Evolutionary conservation across 2,329 filamentous ascomycete genomes (phyloP).

Genomic region (Sporothrix schenckii): DNA sequence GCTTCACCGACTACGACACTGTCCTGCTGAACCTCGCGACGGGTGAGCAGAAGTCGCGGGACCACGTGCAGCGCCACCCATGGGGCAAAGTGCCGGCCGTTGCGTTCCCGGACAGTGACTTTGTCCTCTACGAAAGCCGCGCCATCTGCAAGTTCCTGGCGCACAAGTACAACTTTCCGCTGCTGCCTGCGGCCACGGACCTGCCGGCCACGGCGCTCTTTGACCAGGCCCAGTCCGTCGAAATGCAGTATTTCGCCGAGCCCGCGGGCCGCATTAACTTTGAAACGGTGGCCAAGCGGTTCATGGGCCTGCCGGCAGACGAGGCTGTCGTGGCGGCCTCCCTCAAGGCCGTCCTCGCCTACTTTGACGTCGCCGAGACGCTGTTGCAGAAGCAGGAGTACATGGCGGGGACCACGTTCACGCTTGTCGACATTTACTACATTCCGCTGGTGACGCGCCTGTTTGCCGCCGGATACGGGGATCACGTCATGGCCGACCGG

Average conservation of each 20-base stretch:
- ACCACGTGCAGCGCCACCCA: conserved; percentile 47
- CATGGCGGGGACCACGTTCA: conserved; percentile 51
- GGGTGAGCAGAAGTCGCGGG: conserved; percentile 49
- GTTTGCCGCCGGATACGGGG: conserved; percentile 47
- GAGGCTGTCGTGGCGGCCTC: conserved; percentile 47
- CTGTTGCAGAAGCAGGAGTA: conserved; percentile 47
- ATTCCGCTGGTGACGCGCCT: conserved; percentile 50
- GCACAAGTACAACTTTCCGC: conserved; percentile 50
- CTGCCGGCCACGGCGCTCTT: conserved; percentile 48
- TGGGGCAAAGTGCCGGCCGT: conserved; percentile 50
- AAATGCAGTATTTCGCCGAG: conserved; percentile 50
- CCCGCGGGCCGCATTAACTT: conserved; percentile 49
- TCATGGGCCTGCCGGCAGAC: conserved; percentile 49
- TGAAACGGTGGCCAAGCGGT: conserved; percentile 51
- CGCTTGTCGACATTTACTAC: conserved; percentile 53
- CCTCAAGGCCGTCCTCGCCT: conserved; percentile 45
- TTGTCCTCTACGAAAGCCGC: conserved; percentile 53
- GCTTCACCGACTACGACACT: conserved; percentile 49
- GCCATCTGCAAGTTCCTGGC: conserved; percentile 53
- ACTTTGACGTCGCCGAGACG: conserved; percentile 50
- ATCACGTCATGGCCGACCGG: conserved; percentile 43
- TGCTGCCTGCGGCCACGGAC: conserved; percentile 47
- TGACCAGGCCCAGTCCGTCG: conserved; percentile 49
- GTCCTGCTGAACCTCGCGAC: conserved; percentile 46
- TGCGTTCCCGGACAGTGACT: conserved; percentile 44